Percentiles rank a stretch among this genome's conserved stretches.
Evolutionary conservation across 2,329 filamentous ascomycete genomes (phyloP).

Genomic region (Scortechinia acanthostroma): DNA sequence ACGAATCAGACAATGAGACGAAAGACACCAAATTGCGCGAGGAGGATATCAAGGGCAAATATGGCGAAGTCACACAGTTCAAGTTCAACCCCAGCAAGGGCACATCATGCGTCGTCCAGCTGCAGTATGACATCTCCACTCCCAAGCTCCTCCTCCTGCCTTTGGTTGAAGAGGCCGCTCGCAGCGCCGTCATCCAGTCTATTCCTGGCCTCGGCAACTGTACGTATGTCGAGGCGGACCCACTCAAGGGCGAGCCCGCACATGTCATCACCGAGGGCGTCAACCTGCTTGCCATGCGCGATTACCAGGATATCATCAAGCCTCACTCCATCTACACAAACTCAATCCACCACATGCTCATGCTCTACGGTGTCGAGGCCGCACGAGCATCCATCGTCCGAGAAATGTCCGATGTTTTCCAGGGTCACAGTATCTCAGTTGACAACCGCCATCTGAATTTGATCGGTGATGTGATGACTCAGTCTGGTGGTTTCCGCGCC

Average conservation of each 20-base stretch:
- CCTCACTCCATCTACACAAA: conserved; percentile 84
- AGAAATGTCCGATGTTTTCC: conserved; percentile 81
- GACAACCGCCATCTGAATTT: conserved; percentile 88
- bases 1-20: conserved; percentile 7
- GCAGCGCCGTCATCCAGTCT: conserved; percentile 77
- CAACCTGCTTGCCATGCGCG: conserved; percentile 85
- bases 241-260: conserved; percentile 38
- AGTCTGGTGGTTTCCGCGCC: conserved; percentile 77
- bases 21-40: conserved; percentile 23
- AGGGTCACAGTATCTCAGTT: conserved; percentile 83
- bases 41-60: conserved; percentile 28
- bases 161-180: conserved; percentile 75
- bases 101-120: conserved; percentile 70
- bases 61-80: conserved; percentile 67
- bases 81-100: conserved; percentile 71
- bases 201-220: conserved; percentile 72
- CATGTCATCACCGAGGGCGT: conserved; percentile 75
- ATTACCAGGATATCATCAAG: conserved; percentile 78
- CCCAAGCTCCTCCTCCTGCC: conserved; percentile 91
- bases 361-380: conserved; percentile 86
- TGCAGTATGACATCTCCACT: conserved; percentile 73
- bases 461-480: conserved; percentile 97
- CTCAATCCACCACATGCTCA: conserved; percentile 79
- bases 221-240: conserved; percentile 52
- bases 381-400: conserved; percentile 79